Percentiles rank a stretch among this genome's conserved stretches.
Conservation (phyloP, 805 yeast genomes). For the Ogataea kodamae region DNA sequence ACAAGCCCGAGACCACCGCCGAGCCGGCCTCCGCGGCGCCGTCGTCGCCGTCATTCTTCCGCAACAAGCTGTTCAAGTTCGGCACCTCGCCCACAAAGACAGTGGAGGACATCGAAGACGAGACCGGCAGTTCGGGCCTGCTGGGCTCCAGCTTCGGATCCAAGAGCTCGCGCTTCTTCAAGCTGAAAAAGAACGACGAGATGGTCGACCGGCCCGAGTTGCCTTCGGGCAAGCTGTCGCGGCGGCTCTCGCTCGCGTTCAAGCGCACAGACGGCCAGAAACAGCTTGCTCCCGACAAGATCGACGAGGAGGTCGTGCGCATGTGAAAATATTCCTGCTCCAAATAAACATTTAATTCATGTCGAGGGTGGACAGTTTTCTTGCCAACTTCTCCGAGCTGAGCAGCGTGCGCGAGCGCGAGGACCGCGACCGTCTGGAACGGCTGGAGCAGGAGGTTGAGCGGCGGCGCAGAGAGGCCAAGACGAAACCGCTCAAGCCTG, state of each 20-base stretch:
- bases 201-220: conserved; percentile 7
- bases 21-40: conserved; percentile 20
- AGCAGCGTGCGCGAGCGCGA: conserved; percentile 18
- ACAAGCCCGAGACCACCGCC: conserved; percentile 3
- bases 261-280: conserved; percentile 30
- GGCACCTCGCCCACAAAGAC: conserved; percentile 35
- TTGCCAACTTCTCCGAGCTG: conserved; percentile 23
- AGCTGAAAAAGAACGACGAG: conserved; percentile 23
- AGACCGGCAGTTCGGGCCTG: conserved; percentile 13
- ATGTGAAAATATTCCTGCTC: no score
- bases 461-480: conserved; percentile 18
- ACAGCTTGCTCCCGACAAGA: conserved; percentile 18
- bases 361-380: conserved; percentile 27
- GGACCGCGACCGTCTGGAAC: conserved; percentile 16
- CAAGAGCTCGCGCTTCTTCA: conserved; percentile 33
- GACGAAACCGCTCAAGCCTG: conserved; percentile 27
- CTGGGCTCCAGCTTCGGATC: conserved; percentile 26
- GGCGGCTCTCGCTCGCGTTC: conserved; percentile 32
- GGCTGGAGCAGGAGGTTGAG: conserved; percentile 23
- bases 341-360: no score
- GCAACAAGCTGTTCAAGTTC: conserved; percentile 35
- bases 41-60: conserved; percentile 38
- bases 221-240: conserved; percentile 20
- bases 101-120: conserved; percentile 23
- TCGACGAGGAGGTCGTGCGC: conserved; percentile 21